These are phyloP conservation scores for Exserohilum turcica DNA, from an alignment of 2,329 filamentous ascomycete species.

Conservation along the genomic window DNA sequence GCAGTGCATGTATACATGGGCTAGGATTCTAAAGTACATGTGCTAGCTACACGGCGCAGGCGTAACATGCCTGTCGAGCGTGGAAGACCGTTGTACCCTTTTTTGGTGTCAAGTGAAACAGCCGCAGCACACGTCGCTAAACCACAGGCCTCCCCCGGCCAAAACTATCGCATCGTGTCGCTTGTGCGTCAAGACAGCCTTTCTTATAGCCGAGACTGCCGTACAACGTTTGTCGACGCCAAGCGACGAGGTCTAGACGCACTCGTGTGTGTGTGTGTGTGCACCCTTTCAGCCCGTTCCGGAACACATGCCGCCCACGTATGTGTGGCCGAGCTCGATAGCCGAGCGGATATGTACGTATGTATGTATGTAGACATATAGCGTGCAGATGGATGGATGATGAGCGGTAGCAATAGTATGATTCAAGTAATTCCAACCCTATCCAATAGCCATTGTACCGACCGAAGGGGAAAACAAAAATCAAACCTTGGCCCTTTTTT, in stretches of 20 bases:
- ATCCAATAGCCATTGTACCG: no score
- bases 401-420: no score
- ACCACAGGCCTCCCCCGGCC: background rate
- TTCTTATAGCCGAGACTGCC: background rate
- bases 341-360: background rate
- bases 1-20: background rate
- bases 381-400: background rate
- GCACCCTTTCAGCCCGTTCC: background rate
- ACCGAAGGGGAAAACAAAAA: no score
- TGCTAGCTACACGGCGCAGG: background rate
- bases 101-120: background rate
- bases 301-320: background rate
- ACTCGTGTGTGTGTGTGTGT: no score
- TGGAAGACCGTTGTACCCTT: background rate
- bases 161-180: background rate
- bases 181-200: background rate
- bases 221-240: slow-evolving; percentile 4
- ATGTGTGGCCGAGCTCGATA: background rate
- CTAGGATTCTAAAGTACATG: background rate
- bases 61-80: background rate
- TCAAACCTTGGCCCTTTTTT: no score
- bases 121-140: slow-evolving; percentile 14
- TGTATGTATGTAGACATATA: background rate
- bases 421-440: no score
- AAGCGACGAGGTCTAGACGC: background rate